Base-by-base conservation (phyloP, 805 yeast species). In the Cyberlindnera maritima region DNA sequence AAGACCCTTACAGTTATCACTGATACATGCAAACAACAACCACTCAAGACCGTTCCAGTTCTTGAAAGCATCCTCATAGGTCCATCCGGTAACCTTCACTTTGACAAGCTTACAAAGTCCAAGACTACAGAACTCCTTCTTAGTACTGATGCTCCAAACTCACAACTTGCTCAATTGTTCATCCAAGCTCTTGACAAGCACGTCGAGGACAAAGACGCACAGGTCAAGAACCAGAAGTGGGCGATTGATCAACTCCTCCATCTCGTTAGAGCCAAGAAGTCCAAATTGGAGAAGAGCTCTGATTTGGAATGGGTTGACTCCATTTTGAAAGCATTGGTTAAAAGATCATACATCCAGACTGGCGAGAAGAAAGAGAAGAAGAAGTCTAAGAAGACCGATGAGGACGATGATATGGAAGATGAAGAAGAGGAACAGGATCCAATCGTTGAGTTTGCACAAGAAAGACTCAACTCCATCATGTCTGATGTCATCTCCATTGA, bases 61-160 rank as follows among this genome's bases (percentile, higher is more conserved):
- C 43, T 76, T 8, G 43, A 61, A 23, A 55, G 61, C 3, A 44
- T 82, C 3, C 54, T 79, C 14, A 55, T 65, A 31, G 74, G 77
- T 13, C 64, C 69, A 15, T 71, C 72, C 23, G 87, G 87, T 4
- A 75, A 79, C 34, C 71, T 86, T 58, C 81, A 81, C 49, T 90
- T 91, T 64, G 97, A 91, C 64, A 72, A 76, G 50, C 61, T 86
- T 25, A 84, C 96, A 2, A 89, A 85, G 58, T 69, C 91, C 1
- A 88, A 84, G 60, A 78, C 88, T 0, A 67, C 79, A 12, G 81
- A 79, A 36, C 13, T 33, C 2, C 41, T 57, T 12, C 41, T 48
- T 15, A 19, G 44, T 11, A 34, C 36, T 2, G 53, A 44, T 21
- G 47, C 48, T 2, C 44, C 59, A 11, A 47, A 48, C 39, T 31